Percentiles rank a stretch among this genome's conserved stretches.
Conservation (phyloP, 257 asterid genomes). For the Euphrasia confusa region DNA sequence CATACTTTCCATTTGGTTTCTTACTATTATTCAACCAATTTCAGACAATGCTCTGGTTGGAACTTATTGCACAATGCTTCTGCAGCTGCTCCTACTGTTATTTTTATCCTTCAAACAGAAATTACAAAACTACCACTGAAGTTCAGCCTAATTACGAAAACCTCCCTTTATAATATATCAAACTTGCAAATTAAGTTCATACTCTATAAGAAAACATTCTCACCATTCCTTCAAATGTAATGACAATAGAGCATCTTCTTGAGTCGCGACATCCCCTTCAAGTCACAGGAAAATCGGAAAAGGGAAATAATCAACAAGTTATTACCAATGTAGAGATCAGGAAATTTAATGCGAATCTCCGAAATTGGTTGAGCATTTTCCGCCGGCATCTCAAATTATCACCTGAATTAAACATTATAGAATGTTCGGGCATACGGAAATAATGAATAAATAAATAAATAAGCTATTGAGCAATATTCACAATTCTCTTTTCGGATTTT, state of each 20-base stretch:
- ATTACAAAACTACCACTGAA: constrained; percentile 1
- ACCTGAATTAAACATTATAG: too few relatives aligned
- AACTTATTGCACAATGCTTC: constrained; percentile 52
- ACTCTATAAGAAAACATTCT: not conserved
- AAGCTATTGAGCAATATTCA: too few relatives aligned
- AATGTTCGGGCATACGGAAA: too few relatives aligned
- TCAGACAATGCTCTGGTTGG: constrained; percentile 40
- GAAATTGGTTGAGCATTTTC: constrained; percentile 80
- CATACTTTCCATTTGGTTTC: not conserved
- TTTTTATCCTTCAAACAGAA: constrained; percentile 45
- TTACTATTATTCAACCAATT: constrained; percentile 22
- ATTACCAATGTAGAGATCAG: constrained; percentile 69
- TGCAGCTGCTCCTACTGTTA: constrained; percentile 51
- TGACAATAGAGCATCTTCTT: constrained; percentile 58
- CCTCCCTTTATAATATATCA: not conserved
- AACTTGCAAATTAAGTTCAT: not conserved
- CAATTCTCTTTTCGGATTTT: too few relatives aligned
- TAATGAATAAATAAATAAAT: too few relatives aligned
- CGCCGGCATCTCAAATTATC: constrained; percentile 40
- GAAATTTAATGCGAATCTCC: constrained; percentile 48
- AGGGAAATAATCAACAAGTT: not conserved
- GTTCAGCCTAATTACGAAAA: constrained; percentile 2
- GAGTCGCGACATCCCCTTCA: constrained; percentile 56
- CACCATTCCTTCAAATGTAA: constrained; percentile 67
- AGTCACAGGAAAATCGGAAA: constrained; percentile 18